phyloP scores from a whole-genome alignment of 225 moss, liverwort and hornwort genomes.

The Bryum argenteum region DNA sequence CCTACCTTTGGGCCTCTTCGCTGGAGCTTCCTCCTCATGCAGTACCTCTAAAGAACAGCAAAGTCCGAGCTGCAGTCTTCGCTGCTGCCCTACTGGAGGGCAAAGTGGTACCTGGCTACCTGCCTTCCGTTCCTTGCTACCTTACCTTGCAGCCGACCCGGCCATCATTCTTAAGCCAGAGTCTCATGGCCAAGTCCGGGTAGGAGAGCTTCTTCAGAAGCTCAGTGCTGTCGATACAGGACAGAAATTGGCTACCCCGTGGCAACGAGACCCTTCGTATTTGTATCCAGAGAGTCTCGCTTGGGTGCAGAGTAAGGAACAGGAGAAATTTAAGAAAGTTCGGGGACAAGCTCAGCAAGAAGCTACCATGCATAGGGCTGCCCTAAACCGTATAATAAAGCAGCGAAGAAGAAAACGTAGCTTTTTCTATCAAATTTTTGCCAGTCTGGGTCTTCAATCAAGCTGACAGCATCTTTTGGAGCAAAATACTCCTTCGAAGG shows the following conservation, averaged over 20 bases:
- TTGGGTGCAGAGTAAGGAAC: slow-evolving; percentile 74
- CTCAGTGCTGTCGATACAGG: slow-evolving; percentile 67
- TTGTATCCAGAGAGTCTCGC: slow-evolving; percentile 77
- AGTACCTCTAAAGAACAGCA: slow-evolving; percentile 61
- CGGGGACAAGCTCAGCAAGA: slow-evolving; percentile 65
- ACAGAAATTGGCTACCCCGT: slow-evolving; percentile 56
- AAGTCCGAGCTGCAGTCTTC: slow-evolving; percentile 73
- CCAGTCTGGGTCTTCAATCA: neutral
- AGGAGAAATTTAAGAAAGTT: slow-evolving; percentile 47
- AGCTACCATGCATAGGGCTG: slow-evolving; percentile 33
- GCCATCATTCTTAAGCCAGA: slow-evolving; percentile 75
- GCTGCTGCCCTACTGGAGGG: slow-evolving; percentile 77
- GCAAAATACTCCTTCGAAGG: neutral
- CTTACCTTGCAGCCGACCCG: slow-evolving; percentile 71
- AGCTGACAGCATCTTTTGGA: slow-evolving; percentile 3
- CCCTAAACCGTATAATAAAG: slow-evolving; percentile 26
- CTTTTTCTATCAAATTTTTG: neutral
- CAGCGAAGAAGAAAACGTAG: slow-evolving; percentile 39
- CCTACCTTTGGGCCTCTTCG: slow-evolving; percentile 82
- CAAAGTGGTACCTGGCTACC: slow-evolving; percentile 81
- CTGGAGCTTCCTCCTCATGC: slow-evolving; percentile 78
- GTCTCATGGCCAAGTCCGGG: slow-evolving; percentile 77
- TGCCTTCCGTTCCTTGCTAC: slow-evolving; percentile 47
- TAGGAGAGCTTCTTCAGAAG: slow-evolving; percentile 77
- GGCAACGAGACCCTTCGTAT: slow-evolving; percentile 59